phyloP scores from a whole-genome alignment of 345 rosid species.

The Eucalyptus brandiana region DNA sequence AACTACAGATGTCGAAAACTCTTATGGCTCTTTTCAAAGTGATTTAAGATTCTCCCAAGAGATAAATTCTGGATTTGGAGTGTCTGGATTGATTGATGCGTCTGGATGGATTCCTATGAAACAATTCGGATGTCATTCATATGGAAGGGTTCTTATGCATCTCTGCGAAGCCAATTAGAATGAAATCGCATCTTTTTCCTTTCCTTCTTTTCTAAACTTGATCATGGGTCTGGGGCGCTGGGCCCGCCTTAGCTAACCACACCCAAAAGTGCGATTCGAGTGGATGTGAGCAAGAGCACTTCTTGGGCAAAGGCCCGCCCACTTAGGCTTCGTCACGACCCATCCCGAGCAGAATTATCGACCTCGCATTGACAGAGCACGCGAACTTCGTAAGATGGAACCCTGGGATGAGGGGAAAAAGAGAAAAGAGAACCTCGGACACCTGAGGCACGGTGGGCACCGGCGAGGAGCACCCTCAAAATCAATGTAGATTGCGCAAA shows the following conservation, averaged over 20 bases:
- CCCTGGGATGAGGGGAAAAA: neutral
- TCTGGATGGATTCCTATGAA: neutral
- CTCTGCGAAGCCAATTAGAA: neutral
- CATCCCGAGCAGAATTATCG: no score
- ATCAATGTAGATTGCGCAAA: neutral
- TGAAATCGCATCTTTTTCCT: neutral
- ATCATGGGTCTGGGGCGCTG: neutral
- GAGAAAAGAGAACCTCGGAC: neutral
- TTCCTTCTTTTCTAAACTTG: neutral
- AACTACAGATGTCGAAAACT: neutral
- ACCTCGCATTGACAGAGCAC: neutral
- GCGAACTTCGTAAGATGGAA: neutral
- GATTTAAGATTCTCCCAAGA: neutral
- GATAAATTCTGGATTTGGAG: neutral
- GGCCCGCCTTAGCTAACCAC: neutral
- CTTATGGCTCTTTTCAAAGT: neutral
- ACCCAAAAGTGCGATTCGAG: neutral
- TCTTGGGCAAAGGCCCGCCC: neutral
- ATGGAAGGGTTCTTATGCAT: neutral
- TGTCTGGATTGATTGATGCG: neutral
- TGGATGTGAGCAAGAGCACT: neutral
- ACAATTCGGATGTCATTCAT: neutral
- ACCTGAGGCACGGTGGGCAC: neutral
- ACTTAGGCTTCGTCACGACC: neutral
- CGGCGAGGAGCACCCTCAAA: neutral